Evolutionary conservation across 768 basidiomycete genomes (phyloP).

Genomic region (Stropharia rugosoannulata): DNA sequence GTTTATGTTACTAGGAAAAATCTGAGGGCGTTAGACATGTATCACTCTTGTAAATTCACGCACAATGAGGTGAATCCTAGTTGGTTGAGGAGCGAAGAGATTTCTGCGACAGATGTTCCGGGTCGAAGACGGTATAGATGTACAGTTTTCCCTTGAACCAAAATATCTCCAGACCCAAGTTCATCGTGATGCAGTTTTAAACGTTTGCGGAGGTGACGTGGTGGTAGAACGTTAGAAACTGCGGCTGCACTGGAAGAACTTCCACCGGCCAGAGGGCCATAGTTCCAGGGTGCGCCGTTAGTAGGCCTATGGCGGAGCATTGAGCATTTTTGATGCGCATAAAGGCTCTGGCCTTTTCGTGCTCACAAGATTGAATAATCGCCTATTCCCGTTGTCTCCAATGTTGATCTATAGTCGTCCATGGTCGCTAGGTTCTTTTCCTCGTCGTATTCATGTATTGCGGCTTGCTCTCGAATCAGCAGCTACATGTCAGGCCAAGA

Average conservation of each 20-base stretch:
- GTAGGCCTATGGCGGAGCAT: too few species aligned
- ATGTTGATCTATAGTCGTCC: background rate
- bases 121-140: conserved; percentile 1
- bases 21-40: background rate
- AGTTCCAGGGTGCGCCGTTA: too few species aligned
- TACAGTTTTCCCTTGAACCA: background rate
- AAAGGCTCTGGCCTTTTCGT: too few species aligned
- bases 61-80: conserved; percentile 6
- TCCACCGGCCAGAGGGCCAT: too few species aligned
- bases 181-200: background rate
- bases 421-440: too few species aligned
- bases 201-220: conserved; percentile 9
- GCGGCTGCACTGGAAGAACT: background rate
- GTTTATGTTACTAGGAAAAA: background rate
- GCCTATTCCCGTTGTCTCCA: background rate
- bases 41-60: background rate
- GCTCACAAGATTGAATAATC: too few species aligned
- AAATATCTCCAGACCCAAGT: background rate
- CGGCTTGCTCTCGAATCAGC: too few species aligned
- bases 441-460: too few species aligned
- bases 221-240: background rate
- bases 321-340: too few species aligned
- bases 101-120: background rate
- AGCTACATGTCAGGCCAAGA: too few species aligned
- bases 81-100: background rate